Evolutionary conservation across 306 rosid species (phyloP).

Genomic region (Benincasa hispida): DNA sequence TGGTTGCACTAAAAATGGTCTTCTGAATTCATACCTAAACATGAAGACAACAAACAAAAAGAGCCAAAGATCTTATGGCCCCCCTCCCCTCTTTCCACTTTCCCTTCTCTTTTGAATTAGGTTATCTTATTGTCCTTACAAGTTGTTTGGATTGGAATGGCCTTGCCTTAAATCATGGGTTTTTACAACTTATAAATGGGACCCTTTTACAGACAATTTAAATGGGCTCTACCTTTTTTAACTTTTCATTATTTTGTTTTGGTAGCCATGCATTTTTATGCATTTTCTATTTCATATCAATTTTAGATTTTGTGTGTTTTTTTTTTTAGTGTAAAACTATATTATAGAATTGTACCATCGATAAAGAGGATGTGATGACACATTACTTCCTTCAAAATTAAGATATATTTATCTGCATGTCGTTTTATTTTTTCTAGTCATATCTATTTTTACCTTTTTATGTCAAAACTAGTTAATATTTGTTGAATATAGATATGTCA

Average conservation of each 20-base stretch:
- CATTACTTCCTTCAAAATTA: neutral
- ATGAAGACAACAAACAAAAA: constrained; percentile 6
- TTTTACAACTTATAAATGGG: neutral
- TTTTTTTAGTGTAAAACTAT: neutral
- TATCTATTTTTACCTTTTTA: too few relatives aligned
- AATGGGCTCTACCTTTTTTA: neutral
- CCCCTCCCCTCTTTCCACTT: neutral
- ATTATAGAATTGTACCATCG: neutral
- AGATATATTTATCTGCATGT: too few relatives aligned
- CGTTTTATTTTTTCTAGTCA: neutral
- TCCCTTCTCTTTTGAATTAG: neutral
- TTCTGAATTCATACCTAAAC: neutral
- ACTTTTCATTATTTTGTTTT: neutral
- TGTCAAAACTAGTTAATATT: too few relatives aligned
- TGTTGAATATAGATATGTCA: too few relatives aligned
- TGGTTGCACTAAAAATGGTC: neutral
- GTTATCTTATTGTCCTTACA: neutral
- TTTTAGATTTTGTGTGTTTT: neutral
- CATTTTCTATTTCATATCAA: neutral
- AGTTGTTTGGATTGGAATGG: neutral
- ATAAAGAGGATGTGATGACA: neutral
- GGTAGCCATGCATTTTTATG: neutral
- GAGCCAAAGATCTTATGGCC: neutral
- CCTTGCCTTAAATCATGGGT: neutral
- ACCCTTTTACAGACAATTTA: neutral